These are phyloP conservation scores for Trichoderma erinaceum DNA, from an alignment of 495 filamentous ascomycete genomes.

Conservation along the genomic window DNA sequence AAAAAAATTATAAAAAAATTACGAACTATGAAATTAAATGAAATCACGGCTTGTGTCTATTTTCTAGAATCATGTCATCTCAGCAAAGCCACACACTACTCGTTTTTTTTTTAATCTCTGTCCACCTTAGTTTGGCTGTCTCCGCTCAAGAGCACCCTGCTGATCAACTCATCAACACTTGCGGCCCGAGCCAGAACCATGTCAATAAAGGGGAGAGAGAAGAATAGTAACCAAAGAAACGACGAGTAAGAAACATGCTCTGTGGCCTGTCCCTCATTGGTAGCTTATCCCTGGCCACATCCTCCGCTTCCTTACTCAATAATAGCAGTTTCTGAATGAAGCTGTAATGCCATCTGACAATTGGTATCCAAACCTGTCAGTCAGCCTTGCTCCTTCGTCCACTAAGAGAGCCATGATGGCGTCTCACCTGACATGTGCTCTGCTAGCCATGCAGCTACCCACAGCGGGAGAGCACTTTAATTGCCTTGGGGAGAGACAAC, in stretches of 20 bases:
- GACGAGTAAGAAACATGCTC: background rate
- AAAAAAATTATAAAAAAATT: too few relatives aligned
- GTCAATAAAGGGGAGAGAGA: background rate
- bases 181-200: background rate
- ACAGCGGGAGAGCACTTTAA: background rate
- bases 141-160: too few relatives aligned
- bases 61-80: too few relatives aligned
- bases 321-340: background rate
- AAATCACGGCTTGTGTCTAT: too few relatives aligned
- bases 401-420: background rate
- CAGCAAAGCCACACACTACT: background rate
- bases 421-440: conserved; percentile 1
- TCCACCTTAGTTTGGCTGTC: too few relatives aligned
- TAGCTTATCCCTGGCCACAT: background rate
- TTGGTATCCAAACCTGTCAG: background rate
- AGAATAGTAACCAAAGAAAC: background rate
- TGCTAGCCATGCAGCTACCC: background rate
- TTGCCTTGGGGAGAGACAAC: background rate
- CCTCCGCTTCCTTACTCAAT: background rate
- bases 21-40: too few relatives aligned
- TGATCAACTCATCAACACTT: background rate
- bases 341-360: background rate
- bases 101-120: too few relatives aligned
- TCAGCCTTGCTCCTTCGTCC: background rate
- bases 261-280: background rate